phyloP scores from a whole-genome alignment of 2,329 filamentous ascomycete genomes.

The Byssoonygena ceratinophila region DNA sequence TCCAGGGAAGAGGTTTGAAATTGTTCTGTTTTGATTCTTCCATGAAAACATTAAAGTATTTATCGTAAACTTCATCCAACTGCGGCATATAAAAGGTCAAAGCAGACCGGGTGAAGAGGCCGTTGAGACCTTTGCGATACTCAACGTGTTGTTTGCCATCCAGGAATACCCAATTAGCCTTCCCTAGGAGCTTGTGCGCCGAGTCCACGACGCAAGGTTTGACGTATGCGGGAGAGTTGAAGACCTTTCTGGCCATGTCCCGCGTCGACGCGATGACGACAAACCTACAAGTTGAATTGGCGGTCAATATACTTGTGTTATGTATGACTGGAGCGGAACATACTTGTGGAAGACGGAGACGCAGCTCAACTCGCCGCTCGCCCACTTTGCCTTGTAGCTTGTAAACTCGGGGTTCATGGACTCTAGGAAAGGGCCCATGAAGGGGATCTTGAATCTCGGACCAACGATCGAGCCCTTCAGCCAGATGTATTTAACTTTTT shows the following conservation, averaged over 20 bases:
- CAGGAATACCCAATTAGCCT: conserved; percentile 93
- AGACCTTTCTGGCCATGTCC: conserved; percentile 90
- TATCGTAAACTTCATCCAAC: conserved; percentile 82
- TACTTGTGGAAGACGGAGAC: conserved; percentile 99
- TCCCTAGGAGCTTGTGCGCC: conserved; percentile 83
- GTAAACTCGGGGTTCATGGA: conserved; percentile 86
- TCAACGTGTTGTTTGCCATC: conserved; percentile 92
- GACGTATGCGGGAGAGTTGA: conserved; percentile 84
- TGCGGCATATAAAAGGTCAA: conserved; percentile 81
- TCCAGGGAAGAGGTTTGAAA: conserved; percentile 72
- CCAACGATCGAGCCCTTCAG: conserved; percentile 68
- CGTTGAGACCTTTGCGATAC: conserved; percentile 92
- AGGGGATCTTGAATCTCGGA: conserved; percentile 65
- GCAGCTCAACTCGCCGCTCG: conserved; percentile 81
- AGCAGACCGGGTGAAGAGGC: conserved; percentile 82
- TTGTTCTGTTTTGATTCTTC: conserved; percentile 60
- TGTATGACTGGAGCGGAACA: conserved; percentile 22
- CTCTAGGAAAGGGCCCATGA: conserved; percentile 91
- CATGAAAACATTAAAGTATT: conserved; percentile 72
- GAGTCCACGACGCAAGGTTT: conserved; percentile 95
- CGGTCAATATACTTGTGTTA: not conserved
- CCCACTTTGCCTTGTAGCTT: conserved; percentile 86
- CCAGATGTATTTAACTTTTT: conserved; percentile 62
- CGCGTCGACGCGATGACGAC: conserved; percentile 92
- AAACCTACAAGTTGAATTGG: conserved; percentile 49